Percentiles rank a stretch among this genome's conserved stretches.
These are phyloP conservation scores for Epichloe festucae DNA, from an alignment of 2,329 filamentous ascomycete genomes.

Conservation along the genomic window DNA sequence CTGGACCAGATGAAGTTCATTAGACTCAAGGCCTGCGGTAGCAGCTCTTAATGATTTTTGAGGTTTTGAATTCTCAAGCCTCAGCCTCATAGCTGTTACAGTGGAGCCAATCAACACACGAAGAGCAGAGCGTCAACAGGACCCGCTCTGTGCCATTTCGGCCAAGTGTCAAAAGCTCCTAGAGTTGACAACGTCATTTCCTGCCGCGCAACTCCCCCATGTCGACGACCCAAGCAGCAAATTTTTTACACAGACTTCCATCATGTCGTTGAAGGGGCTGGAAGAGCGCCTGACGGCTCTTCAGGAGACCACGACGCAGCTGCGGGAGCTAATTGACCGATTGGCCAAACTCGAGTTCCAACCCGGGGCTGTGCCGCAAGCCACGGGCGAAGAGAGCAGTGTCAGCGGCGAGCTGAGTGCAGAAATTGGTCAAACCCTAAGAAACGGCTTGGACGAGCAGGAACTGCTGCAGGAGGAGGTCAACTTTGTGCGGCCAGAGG, in stretches of 20 bases:
- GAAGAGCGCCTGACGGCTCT: conserved; percentile 45
- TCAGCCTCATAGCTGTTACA: neutral
- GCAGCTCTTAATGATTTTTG: no score
- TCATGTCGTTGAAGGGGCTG: conserved; percentile 46
- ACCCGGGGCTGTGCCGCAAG: conserved; percentile 42
- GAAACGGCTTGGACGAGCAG: conserved; percentile 70
- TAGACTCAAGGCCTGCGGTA: no score
- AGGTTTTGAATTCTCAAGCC: no score
- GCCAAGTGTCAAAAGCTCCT: conserved; percentile 1
- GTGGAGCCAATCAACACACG: neutral
- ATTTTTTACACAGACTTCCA: neutral
- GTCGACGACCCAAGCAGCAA: neutral
- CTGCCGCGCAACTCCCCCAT: neutral
- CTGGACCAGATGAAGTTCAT: no score
- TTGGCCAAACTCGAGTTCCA: conserved; percentile 45
- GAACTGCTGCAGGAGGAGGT: conserved; percentile 70
- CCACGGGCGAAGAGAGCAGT: conserved; percentile 34
- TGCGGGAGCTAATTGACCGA: conserved; percentile 45
- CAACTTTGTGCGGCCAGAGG: conserved; percentile 46
- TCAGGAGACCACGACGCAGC: conserved; percentile 48
- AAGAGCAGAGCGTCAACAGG: neutral
- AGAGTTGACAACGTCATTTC: neutral
- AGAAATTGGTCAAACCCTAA: conserved; percentile 68
- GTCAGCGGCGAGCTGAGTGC: conserved; percentile 58
- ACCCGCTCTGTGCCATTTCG: neutral